phyloP scores from a whole-genome alignment of 768 basidiomycete genomes.

The Lentinus tigrinus region DNA sequence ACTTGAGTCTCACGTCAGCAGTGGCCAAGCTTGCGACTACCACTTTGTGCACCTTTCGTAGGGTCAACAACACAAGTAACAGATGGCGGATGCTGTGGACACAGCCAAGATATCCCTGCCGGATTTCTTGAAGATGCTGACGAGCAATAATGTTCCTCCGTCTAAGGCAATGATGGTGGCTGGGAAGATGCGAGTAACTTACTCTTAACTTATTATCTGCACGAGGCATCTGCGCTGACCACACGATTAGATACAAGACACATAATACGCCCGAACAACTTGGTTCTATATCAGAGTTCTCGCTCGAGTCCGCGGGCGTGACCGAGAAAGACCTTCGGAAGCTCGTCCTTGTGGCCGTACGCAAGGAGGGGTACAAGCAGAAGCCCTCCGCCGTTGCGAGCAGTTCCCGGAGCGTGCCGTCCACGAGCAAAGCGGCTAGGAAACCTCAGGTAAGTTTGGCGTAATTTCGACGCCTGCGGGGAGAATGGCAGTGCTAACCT shows the following conservation, averaged over 20 bases:
- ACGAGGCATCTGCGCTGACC: not conserved
- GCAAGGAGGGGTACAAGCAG: slow-evolving; percentile 58
- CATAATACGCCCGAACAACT: slow-evolving; percentile 62
- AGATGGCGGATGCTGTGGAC: too few relatives aligned
- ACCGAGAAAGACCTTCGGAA: slow-evolving; percentile 65
- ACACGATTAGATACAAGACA: slow-evolving; percentile 59
- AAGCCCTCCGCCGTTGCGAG: slow-evolving; percentile 6
- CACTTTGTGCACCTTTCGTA: too few relatives aligned
- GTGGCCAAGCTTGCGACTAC: too few relatives aligned
- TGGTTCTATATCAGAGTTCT: slow-evolving; percentile 53
- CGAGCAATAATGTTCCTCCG: slow-evolving; percentile 53
- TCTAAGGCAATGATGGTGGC: slow-evolving; percentile 69
- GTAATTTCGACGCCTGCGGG: not conserved
- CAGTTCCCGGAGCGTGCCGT: not conserved
- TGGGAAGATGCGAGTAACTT: slow-evolving; percentile 58
- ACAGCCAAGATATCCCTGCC: slow-evolving; percentile 59
- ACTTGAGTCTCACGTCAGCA: too few relatives aligned
- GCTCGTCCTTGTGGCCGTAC: slow-evolving; percentile 55
- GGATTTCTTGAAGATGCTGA: slow-evolving; percentile 65
- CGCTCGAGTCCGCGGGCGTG: slow-evolving; percentile 58
- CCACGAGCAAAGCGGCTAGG: slow-evolving; percentile 12
- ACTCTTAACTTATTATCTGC: not conserved
- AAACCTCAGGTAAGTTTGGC: slow-evolving; percentile 18
- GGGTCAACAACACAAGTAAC: too few relatives aligned
- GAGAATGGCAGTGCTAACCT: not conserved